A percentile compares a stretch with the other conserved stretches of the same genome.
phyloP scores from a whole-genome alignment of 2,329 filamentous ascomycete genomes.

The Fusarium succisae region DNA sequence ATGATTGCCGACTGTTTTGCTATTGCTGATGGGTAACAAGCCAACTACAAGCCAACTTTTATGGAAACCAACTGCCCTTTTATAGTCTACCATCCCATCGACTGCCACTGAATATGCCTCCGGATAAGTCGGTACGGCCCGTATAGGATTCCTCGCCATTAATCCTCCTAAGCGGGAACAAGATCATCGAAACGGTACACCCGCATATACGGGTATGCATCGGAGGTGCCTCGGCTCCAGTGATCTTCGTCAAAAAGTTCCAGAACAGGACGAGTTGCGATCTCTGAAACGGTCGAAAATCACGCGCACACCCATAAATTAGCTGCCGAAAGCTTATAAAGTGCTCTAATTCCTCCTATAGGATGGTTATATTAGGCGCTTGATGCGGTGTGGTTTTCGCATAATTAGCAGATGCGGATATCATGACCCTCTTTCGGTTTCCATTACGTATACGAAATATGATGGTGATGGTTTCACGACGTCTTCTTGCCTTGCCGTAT shows the following conservation, averaged over 20 bases:
- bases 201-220: neutral
- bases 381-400: neutral
- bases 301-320: neutral
- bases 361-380: neutral
- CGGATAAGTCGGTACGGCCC: neutral
- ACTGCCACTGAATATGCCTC: too few species aligned
- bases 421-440: neutral
- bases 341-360: neutral
- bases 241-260: neutral
- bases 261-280: neutral
- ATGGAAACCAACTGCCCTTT: neutral
- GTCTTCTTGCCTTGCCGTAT: neutral
- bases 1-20: neutral
- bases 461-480: neutral
- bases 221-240: neutral
- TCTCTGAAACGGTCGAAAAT: neutral
- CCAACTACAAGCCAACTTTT: too few species aligned
- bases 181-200: neutral
- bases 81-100: neutral
- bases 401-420: neutral
- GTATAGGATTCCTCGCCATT: neutral
- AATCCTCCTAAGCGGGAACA: neutral
- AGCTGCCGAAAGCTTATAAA: neutral
- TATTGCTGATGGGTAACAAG: neutral
- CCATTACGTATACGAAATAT: neutral